Evolutionary conservation across 108 stramenopile genomes (phyloP), one percentile per base, ranked within the genome.

Genomic region (Cyclostephanos tholiformis): DNA sequence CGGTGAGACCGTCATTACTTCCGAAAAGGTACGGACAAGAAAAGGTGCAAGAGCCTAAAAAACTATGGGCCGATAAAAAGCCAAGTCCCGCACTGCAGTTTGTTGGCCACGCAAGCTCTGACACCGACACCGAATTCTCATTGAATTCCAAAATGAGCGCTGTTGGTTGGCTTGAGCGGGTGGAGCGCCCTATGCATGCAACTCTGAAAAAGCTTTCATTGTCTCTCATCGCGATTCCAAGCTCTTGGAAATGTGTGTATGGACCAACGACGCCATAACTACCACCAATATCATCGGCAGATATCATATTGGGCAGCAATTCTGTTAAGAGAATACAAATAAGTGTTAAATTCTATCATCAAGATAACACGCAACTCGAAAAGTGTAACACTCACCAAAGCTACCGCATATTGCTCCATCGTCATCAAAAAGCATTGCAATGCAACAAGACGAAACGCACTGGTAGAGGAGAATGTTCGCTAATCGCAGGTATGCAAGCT

Each of bases 61-160:
- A 83, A 36, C 84, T 83, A 51, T 73, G 64, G 49, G 36, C 72
- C 4, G 80, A 67, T 63, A 68, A 77, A 0, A 85, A 60, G n/a
- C 84, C 84, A 11, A 87, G 67, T 13, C 77, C 83, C 52, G 69
- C 27, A 44, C 67, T 72, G 55, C 38, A 53, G 43, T 49, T 62
- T 32, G 84, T 38, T 12, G 88, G 67, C 88, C 86, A 89, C 11
- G 46, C 6, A 23, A 91, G 27, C 74, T 91, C 88, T 63, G 73
- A 74, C 0, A 95, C 65, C 22, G 63, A 71, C 17, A 83, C 67
- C 16, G 77, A 58, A 23, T 57, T 62, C 20, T 91, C 83, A 50
- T 90, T 89, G 75, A 89, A 91, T 58, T 91, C 90, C 0, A 92
- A 39, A 65, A 79, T 78, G 17, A 94, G 69, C 0, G 90, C 43